Base-by-base conservation (phyloP, 2,329 filamentous ascomycete species). In the Trichophaea hybrida region DNA sequence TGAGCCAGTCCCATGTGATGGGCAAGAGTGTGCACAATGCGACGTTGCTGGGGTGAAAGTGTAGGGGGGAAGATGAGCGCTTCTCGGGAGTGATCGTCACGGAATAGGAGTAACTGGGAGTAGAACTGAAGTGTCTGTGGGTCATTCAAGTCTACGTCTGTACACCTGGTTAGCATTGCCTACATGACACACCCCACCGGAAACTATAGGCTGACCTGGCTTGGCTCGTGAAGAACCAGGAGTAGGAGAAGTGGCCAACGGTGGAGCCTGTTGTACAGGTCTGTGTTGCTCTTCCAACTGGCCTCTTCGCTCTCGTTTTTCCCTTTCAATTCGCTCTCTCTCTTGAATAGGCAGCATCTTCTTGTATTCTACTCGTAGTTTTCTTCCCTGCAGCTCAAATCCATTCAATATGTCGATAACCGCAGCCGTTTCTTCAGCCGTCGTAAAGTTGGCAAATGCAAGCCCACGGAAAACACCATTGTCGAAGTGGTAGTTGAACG, bases 401-500 rank as follows among this genome's bases (percentile, higher is more conserved):
- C 94, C 89, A 70, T 98, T 98, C 79, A 98, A 85, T 56, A 85
- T 80, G 60, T 95, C 86, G 64, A 98, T 98, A 54, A 97, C 93
- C 54, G 85, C 80, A 10, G 87, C 85, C 0, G 93, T 98, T 73
- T 98, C 93, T 65, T 96, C 87, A 1, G 93, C 83, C 13, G 88
- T 95, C 38, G 93, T 94, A 72, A 97, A 98, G 74, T 98, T 98
- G 70, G 93, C 93, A 75, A 98, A 98, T 1, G 93, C 93, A 55
- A 98, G 77, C 5, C 93, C 93, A 60, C 93, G 80, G 76, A 98
- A 98, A 33, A 98, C 90, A 33, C 93, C 93, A 69, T 94, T 94
- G 71, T 98, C 93, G 70, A 98, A 98, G 73, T 98, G 93, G 70
- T 98, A 97, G 77, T 98, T 98, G 78, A 98, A 98, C 10, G 93